Evolutionary conservation across 495 filamentous ascomycete species (phyloP).

Genomic region (Pseudotulostoma volvatum): DNA sequence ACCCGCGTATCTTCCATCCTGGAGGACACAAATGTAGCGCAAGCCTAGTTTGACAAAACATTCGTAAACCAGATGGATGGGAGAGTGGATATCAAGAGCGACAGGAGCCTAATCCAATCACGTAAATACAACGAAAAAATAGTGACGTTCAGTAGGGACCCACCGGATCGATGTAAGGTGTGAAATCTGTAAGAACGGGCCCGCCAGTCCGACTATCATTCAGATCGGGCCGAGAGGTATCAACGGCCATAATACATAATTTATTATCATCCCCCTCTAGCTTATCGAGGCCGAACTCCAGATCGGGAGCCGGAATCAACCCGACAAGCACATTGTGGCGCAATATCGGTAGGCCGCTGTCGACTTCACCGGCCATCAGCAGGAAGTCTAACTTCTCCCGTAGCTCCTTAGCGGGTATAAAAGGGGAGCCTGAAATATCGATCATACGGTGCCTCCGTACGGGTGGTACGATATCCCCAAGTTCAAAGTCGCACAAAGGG

Average conservation of each 20-base stretch:
- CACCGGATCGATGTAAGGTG: constrained; percentile 75
- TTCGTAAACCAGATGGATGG: constrained; percentile 92
- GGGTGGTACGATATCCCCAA: constrained; percentile 72
- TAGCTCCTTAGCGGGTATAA: constrained; percentile 57
- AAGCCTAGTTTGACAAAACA: constrained; percentile 91
- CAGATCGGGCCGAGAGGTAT: constrained; percentile 34
- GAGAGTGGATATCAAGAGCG: constrained; percentile 71
- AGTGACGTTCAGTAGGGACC: constrained; percentile 4
- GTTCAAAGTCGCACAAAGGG: constrained; percentile 66
- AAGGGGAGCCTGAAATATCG: constrained; percentile 66
- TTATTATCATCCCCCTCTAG: constrained; percentile 55
- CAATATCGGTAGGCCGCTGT: constrained; percentile 80
- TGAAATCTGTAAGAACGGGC: constrained; percentile 53
- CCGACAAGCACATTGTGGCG: constrained; percentile 67
- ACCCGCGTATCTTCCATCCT: constrained; percentile 71
- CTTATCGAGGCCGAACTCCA: constrained; percentile 82
- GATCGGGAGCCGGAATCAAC: constrained; percentile 82
- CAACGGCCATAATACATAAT: constrained; percentile 66
- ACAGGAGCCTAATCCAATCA: constrained; percentile 46
- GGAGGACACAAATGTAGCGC: constrained; percentile 79
- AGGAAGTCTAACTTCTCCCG: constrained; percentile 65
- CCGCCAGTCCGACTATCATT: constrained; percentile 34
- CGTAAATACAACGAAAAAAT: not conserved
- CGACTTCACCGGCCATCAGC: constrained; percentile 75
- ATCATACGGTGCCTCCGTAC: constrained; percentile 62